These are phyloP conservation scores for Wallacemonas collosoma DNA, from an alignment of 208 protist genomes.

Conservation along the genomic window DNA sequence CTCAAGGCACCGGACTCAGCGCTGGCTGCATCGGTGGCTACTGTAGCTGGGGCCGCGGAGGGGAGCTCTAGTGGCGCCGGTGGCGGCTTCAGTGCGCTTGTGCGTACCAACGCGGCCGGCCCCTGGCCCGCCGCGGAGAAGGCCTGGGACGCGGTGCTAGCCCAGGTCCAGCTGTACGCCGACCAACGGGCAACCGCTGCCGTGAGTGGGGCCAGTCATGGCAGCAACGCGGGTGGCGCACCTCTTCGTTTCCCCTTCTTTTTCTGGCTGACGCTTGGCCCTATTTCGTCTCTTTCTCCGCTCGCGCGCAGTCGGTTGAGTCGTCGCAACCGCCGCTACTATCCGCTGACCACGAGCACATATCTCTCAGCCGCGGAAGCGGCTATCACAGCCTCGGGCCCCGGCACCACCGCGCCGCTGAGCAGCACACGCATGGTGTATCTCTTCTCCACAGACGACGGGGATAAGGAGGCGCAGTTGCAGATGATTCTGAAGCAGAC, in stretches of 20 bases:
- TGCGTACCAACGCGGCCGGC: background rate
- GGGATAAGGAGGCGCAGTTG: constrained; percentile 56
- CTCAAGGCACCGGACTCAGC: background rate
- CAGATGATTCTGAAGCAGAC: constrained; percentile 46
- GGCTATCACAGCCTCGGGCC: constrained; percentile 30
- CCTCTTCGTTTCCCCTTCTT: constrained; percentile 26
- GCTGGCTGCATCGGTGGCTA: background rate
- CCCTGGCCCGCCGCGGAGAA: constrained; percentile 11
- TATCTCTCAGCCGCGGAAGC: constrained; percentile 29
- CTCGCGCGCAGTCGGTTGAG: constrained; percentile 48
- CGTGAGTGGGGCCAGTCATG: constrained; percentile 4
- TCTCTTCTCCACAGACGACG: constrained; percentile 52
- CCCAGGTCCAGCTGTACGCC: background rate
- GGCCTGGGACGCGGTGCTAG: constrained; percentile 9
- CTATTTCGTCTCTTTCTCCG: constrained; percentile 38
- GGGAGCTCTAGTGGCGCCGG: background rate
- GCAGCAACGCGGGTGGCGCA: background rate
- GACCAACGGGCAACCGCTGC: constrained; percentile 9
- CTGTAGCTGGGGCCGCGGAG: background rate
- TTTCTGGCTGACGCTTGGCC: constrained; percentile 54
- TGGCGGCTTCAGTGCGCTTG: background rate
- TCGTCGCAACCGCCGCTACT: constrained; percentile 69
- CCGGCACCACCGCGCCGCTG: constrained; percentile 40
- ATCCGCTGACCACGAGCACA: constrained; percentile 48
- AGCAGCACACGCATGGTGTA: constrained; percentile 48